Base-by-base conservation (phyloP, 2,329 filamentous ascomycete species). In the Thermomyces lanuginosus region DNA sequence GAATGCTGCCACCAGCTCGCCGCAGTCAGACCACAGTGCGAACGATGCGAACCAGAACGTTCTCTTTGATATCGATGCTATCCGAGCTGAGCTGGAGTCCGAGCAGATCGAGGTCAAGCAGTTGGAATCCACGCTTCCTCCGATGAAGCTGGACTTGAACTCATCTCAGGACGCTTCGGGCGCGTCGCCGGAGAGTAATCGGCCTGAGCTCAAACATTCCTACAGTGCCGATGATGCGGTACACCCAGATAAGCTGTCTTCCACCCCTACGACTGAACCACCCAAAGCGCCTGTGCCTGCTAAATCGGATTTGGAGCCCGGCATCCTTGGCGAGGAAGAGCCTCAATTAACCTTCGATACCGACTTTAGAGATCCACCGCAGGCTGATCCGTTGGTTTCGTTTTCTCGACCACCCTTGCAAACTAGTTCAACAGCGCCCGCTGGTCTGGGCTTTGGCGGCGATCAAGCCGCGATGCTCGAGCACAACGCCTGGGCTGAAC, bases 1-100 rank as follows among this genome's bases (percentile, higher is more conserved):
- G 22, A 43, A 56, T 23, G 38, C 49, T 16, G 43, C 47, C 22
- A 46, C 43, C 8, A 41, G 46, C 19, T 41, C 44, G 11, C 45
- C 43, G 9, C 27, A 40, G 21, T 42, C 47, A 3, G 40, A 22
- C 10, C 45, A 50, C 6, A 37, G 37, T 14, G 29, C 36, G 9
- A 39, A 32, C 21, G 42, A 37, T 25, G 39, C 42, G 5, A 48
- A 54, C 9, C 49, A 50, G 11, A 60, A 60, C 17, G 76, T 95
- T 6, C 63, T 98, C 23, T 98, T 98, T 43, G 89, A 98, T 43
- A 72, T 98, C 24, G 89, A 98, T 42, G 89, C 89, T 8, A 95
- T 98, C 37, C 69, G 81, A 25, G 75, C 81, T 6, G 80, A 91
- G 43, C 60, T 98, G 17, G 80, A 80, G 15, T 70, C 69, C 25